Base-by-base conservation (phyloP, 2,329 filamentous ascomycete genomes). In the Pseudogymnoascus sp. region DNA sequence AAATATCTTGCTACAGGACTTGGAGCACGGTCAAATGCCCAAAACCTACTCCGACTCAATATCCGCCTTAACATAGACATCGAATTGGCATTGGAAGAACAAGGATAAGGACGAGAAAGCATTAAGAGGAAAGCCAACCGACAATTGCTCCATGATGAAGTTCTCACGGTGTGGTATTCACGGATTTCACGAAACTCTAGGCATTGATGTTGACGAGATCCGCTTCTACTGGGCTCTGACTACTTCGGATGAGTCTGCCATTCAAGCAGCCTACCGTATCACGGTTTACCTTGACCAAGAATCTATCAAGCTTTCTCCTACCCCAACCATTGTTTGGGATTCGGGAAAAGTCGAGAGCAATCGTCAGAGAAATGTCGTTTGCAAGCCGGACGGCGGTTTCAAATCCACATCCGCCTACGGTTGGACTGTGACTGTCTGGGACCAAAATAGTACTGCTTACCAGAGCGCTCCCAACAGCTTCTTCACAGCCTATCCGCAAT, bases 401-500 rank as follows among this genome's bases (percentile, higher is more conserved):
- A 68, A 66, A 16, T 75, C 75, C 2, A 72, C 73, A 2, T 70
- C 70, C 1, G 69, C 70, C 61, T 72, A 77, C 62, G 72, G 72
- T 64, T 77, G 75, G 75, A 69, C 66, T 16, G 72, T 75, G 2
- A 73, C 69, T 4, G 67, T 75, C 3, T 76, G 74, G 74, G 72
- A 75, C n/a, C 68, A 72, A 28, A 55, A 73, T 64, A 73, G 67
- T 2, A 64, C 68, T 6, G 33, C 64, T n/a, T 66, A 66, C 1
- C 66, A 63, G 5, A 73, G 73, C 52, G 42, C 64, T 0, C 23
- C 67, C 14, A 73, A 75, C 30, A 71, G 74, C 55, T 75, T 77
- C 62, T 77, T 75, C 65, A 76, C 74, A 1, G 72, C 75, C 2
- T 77, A 77, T 38, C 73, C 75, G 9, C 68, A 73, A 55, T 70